Conservation (phyloP, 2,329 filamentous ascomycete genomes). For the Cladophialophora psammophila region DNA sequence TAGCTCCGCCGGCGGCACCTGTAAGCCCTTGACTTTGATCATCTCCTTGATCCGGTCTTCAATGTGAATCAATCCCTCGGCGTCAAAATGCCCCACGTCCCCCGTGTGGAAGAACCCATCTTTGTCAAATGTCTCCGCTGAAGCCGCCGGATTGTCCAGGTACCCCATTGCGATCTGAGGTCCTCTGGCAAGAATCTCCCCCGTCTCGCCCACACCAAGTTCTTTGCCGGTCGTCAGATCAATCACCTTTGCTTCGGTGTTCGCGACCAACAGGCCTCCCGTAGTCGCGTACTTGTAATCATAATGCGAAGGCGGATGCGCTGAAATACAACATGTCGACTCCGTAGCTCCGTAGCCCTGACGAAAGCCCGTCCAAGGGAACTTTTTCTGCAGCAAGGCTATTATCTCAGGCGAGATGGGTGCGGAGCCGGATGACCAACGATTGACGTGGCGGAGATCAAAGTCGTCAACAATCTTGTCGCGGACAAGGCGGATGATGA, state of each 20-base stretch:
- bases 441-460: conserved; percentile 62
- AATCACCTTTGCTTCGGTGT: conserved; percentile 66
- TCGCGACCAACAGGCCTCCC: conserved; percentile 58
- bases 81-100: conserved; percentile 68
- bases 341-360: conserved; percentile 77
- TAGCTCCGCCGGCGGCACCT: conserved; percentile 68
- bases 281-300: conserved; percentile 64
- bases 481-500: conserved; percentile 67
- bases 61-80: conserved; percentile 60
- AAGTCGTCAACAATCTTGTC: conserved; percentile 57
- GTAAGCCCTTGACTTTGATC: conserved; percentile 69
- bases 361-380: conserved; percentile 67
- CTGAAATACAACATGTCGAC: conserved; percentile 67
- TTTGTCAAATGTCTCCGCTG: conserved; percentile 71
- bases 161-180: conserved; percentile 84
- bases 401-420: conserved; percentile 66
- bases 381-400: conserved; percentile 62
- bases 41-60: conserved; percentile 56
- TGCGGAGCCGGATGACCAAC: conserved; percentile 68
- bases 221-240: conserved; percentile 55
- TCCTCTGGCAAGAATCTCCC: conserved; percentile 74
- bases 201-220: conserved; percentile 59
- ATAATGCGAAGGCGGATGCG: conserved; percentile 64
- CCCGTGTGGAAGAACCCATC: conserved; percentile 68
- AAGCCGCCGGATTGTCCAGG: conserved; percentile 74